These are phyloP conservation scores for Dalbergia cochinchinensis DNA, from an alignment of 306 rosid genomes.

Conservation along the genomic window DNA sequence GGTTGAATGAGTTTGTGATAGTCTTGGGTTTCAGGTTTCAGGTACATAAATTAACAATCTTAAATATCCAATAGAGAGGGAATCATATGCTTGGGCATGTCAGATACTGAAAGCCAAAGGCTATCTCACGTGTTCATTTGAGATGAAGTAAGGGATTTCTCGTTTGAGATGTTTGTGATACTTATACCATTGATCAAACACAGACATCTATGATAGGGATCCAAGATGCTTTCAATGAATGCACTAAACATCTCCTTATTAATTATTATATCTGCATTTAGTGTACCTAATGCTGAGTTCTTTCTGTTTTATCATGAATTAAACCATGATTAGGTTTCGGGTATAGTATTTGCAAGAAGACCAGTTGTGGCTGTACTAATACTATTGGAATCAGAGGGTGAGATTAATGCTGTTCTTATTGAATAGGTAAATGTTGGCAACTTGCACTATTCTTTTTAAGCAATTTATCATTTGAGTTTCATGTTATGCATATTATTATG, in stretches of 20 bases:
- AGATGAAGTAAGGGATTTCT: slow-evolving; percentile 7
- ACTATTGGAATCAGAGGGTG: slow-evolving; percentile 81
- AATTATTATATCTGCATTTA: slow-evolving; percentile 11
- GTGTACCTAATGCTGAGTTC: slow-evolving; percentile 44
- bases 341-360: slow-evolving; percentile 95
- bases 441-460: background rate
- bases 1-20: background rate
- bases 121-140: background rate
- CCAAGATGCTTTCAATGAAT: slow-evolving; percentile 9
- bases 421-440: slow-evolving; percentile 70
- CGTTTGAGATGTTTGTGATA: slow-evolving; percentile 29
- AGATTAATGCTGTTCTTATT: slow-evolving; percentile 86
- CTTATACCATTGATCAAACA: background rate
- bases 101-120: background rate
- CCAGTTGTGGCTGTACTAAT: slow-evolving; percentile 89
- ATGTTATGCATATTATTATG: slow-evolving; percentile 40
- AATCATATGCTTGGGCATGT: slow-evolving; percentile 16
- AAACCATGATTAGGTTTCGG: slow-evolving; percentile 78
- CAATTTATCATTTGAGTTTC: background rate
- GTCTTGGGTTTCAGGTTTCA: background rate
- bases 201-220: slow-evolving; percentile 1
- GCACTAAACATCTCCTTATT: background rate
- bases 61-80: slow-evolving; percentile 29
- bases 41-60: background rate
- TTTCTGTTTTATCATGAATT: slow-evolving; percentile 52